Percentiles rank a stretch among this genome's conserved stretches.
phyloP scores from a whole-genome alignment of 495 filamentous ascomycete species.

The Podospora didyma region DNA sequence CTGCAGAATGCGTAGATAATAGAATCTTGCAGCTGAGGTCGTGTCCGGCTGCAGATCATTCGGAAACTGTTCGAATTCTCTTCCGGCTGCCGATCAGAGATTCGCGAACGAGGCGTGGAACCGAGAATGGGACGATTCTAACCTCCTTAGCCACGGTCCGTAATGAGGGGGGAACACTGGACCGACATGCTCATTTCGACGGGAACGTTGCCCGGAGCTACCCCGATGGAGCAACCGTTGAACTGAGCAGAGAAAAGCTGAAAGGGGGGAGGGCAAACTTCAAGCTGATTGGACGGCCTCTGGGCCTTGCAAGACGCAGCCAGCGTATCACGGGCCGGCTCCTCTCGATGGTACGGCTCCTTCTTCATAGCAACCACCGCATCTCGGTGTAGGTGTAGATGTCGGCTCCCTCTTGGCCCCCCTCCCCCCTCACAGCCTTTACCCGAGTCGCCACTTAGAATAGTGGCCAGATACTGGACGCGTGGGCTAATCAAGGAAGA shows the following conservation, averaged over 20 bases:
- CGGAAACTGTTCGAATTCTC: too few species aligned
- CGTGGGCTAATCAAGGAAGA: too few species aligned
- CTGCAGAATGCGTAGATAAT: too few species aligned
- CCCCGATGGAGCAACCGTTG: neutral
- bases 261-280: neutral
- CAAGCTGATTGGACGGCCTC: conserved; percentile 1
- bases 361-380: neutral
- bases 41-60: too few species aligned
- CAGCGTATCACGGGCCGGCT: conserved; percentile 10
- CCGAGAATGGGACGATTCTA: neutral
- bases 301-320: conserved; percentile 2
- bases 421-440: neutral
- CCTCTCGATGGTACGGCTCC: conserved; percentile 2
- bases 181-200: conserved; percentile 2
- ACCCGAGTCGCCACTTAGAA: neutral
- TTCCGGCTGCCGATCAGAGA: conserved; percentile 5
- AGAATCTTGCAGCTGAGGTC: too few species aligned
- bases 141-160: neutral
- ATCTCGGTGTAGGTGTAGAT: conserved; percentile 2
- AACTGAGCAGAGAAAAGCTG: neutral
- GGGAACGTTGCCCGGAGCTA: neutral
- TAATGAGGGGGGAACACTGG: neutral
- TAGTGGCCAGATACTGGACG: too few species aligned
- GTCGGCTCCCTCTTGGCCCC: neutral
- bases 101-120: conserved; percentile 9